Base-by-base conservation (phyloP, 352 stramenopile genomes). In the Globisporangium ultimum region DNA sequence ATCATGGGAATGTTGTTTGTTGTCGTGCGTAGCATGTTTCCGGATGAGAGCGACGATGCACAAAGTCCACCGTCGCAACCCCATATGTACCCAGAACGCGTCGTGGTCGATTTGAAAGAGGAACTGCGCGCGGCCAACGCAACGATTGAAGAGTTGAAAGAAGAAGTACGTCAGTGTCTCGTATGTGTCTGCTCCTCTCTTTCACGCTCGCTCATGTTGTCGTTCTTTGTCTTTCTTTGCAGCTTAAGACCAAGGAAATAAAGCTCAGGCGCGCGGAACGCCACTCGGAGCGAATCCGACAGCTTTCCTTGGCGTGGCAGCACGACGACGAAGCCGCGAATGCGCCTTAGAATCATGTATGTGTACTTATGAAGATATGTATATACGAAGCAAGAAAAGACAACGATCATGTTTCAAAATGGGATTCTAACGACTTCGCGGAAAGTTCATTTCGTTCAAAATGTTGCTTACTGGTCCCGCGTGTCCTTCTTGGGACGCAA, bases 391-490 rank as follows among this genome's bases (percentile, higher is more conserved):
- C 32, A 38, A 52, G 32, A 20, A 38, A 20, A n/a, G 3, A 52
- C 36, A 24, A 20, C 5, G 24, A 32, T 32, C 24, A 32, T 32
- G 24, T 32, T 32, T 32, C 24, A 32, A 32, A 43, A 43, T 20
- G 4, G 13, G 24, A 15, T 17, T 9, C 28, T 40, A 46, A 11
- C 18, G 24, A 14, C 36, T 12, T 20, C 41, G 53, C 2, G 67
- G 64, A 43, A 80, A 75, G 50, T 64, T 72, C 55, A 91, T 65
- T 34, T 91, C 81, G 41, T 71, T 78, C 18, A 95, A 60, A 55
- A 95, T 89, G 54, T 80, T 93, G 60, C 66, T 89, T 12, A 89
- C 83, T 17, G 85, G 85, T 11, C 85, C 85, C 18, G 79, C 74
- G 20, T 81, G 57, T 7, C 83, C 84, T 21, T 91, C 78, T 59